Percentiles rank a stretch among this genome's conserved stretches.
Evolutionary conservation across 202 grass and related monocot species (phyloP).

Genomic region (Digitaria exilis): DNA sequence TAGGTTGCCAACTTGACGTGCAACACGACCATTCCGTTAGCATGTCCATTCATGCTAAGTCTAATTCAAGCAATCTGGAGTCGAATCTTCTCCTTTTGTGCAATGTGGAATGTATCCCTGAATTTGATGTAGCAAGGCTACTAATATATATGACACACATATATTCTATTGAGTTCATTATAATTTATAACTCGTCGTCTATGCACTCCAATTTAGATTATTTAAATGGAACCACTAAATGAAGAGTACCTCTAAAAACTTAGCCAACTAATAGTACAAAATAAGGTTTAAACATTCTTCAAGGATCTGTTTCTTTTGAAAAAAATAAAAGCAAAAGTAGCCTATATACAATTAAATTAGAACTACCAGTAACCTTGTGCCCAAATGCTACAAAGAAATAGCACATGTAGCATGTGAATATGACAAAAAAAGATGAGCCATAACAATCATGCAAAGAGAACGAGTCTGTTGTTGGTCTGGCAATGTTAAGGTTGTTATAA

Average conservation of each 20-base stretch:
- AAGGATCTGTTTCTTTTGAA: not conserved
- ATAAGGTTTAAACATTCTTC: not conserved
- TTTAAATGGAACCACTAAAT: not conserved
- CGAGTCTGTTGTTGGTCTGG: conserved; percentile 52
- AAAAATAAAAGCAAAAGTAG: not conserved
- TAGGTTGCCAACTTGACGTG: conserved; percentile 12
- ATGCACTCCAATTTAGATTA: not conserved
- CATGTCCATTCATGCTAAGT: conserved; percentile 28
- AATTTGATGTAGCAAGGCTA: not conserved
- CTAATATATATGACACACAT: too few relatives aligned
- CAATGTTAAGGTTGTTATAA: conserved; percentile 57
- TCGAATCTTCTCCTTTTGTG: not conserved
- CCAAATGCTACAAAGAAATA: not conserved
- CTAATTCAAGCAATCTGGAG: conserved; percentile 8
- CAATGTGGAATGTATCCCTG: not conserved
- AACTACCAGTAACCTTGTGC: not conserved
- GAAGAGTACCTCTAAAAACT: not conserved
- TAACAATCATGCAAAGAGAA: conserved; percentile 37
- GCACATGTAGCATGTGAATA: conserved; percentile 18
- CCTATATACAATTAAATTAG: not conserved
- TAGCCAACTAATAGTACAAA: not conserved
- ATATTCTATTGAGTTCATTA: too few relatives aligned
- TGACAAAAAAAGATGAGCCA: conserved; percentile 38
- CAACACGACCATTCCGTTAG: conserved; percentile 34
- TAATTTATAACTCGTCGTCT: too few relatives aligned